phyloP scores from a whole-genome alignment of 2,329 filamentous ascomycete genomes.

The Fusarium lateritium region DNA sequence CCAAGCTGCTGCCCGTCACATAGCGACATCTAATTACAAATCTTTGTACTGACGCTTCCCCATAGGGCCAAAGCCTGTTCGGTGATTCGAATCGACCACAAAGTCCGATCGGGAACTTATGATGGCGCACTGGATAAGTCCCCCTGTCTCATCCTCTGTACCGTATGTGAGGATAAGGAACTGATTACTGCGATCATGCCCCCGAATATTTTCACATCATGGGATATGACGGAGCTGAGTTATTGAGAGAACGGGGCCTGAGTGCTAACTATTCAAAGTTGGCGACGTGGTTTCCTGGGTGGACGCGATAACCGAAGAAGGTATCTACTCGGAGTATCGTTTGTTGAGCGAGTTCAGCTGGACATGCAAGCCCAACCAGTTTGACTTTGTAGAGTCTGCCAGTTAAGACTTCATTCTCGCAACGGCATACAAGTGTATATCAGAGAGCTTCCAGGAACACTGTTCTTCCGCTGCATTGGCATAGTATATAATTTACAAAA shows the following conservation, averaged over 20 bases:
- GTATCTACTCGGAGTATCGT: constrained; percentile 1
- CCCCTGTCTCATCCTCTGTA: rapidly evolving
- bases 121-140: constrained; percentile 1
- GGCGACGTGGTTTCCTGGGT: constrained; percentile 9
- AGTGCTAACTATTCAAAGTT: background rate
- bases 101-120: constrained; percentile 3
- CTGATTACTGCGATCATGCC: background rate
- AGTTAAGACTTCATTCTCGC: background rate
- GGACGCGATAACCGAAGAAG: background rate
- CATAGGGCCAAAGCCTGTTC: constrained; percentile 9
- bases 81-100: constrained; percentile 7
- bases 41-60: background rate
- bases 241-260: rapidly evolving
- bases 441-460: no score
- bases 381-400: constrained; percentile 5
- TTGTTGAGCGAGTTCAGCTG: background rate
- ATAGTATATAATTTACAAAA: no score
- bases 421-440: constrained; percentile 12
- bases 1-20: background rate
- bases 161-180: background rate
- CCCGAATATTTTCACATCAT: constrained; percentile 6
- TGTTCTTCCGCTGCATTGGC: no score
- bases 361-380: background rate
- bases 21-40: background rate
- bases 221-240: background rate